Percentiles rank a stretch among this genome's conserved stretches.
phyloP scores from a whole-genome alignment of 2,329 filamentous ascomycete species.

The Penicillium sp. region DNA sequence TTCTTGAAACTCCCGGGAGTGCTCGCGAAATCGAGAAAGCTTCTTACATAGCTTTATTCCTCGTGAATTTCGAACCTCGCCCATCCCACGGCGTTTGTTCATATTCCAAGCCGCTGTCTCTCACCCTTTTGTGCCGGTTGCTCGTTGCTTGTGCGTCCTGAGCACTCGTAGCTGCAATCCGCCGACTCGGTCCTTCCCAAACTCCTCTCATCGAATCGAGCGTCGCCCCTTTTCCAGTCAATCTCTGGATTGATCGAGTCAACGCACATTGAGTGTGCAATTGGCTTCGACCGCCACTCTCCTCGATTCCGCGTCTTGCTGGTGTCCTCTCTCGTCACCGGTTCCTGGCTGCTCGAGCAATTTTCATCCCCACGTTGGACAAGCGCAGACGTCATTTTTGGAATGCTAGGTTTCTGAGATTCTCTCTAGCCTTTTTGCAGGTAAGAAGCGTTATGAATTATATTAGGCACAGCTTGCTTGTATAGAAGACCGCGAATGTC shows the following conservation, averaged over 20 bases:
- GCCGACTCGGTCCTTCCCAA: slow-evolving; percentile 26
- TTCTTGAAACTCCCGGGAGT: slow-evolving; percentile 14
- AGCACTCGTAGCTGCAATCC: slow-evolving; percentile 7
- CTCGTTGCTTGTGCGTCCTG: slow-evolving; percentile 5
- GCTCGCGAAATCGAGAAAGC: slow-evolving; percentile 12
- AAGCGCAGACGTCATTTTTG: slow-evolving; percentile 28
- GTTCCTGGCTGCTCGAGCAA: slow-evolving; percentile 21
- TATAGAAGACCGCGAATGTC: background rate
- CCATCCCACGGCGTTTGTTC: slow-evolving; percentile 6
- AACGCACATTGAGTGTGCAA: slow-evolving; percentile 14
- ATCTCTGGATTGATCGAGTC: slow-evolving; percentile 18
- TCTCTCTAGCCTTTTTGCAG: slow-evolving; percentile 27
- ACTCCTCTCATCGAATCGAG: slow-evolving; percentile 20
- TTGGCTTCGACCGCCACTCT: slow-evolving; percentile 13
- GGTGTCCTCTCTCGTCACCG: slow-evolving; percentile 9
- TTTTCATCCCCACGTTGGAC: slow-evolving; percentile 27
- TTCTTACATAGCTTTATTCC: background rate
- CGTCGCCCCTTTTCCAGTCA: slow-evolving; percentile 18
- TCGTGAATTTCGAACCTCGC: background rate
- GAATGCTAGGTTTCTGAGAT: slow-evolving; percentile 25
- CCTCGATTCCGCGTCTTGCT: slow-evolving; percentile 10
- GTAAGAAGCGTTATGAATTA: slow-evolving; percentile 17
- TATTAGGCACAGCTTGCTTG: background rate
- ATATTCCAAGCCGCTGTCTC: slow-evolving; percentile 11
- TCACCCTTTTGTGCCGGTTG: slow-evolving; percentile 9